These are phyloP conservation scores for Candida pseudofarinosa DNA, from an alignment of 805 yeast species.

Conservation along the genomic window DNA sequence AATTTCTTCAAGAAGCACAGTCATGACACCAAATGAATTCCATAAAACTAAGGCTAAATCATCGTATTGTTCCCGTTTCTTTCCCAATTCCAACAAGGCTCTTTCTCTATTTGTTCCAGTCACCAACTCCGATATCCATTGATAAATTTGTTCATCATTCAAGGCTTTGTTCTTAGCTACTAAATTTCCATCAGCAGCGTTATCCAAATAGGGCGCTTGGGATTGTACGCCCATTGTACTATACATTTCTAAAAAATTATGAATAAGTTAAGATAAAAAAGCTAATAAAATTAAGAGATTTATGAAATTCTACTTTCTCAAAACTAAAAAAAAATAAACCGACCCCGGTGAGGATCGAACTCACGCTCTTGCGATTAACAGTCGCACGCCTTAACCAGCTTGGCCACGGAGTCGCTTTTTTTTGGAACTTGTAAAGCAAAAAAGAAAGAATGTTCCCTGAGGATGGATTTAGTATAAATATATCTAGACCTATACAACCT, in stretches of 20 bases:
- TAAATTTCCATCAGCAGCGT: constrained; percentile 3
- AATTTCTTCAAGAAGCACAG: constrained; percentile 84
- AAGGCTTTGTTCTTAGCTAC: constrained; percentile 24
- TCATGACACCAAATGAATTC: constrained; percentile 97
- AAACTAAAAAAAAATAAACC: constrained; percentile 9
- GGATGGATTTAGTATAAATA: too few species aligned
- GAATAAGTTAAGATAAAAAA: too few species aligned
- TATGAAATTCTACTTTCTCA: too few species aligned
- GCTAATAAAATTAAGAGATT: too few species aligned
- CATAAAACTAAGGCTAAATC: constrained; percentile 90
- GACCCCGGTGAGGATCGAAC: constrained; percentile 26
- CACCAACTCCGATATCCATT: constrained; percentile 86
- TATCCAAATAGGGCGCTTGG: constrained; percentile 2
- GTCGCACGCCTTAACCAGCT: constrained; percentile 28
- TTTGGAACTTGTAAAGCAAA: background rate
- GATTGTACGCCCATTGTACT: constrained; percentile 8
- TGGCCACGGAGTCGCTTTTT: constrained; percentile 24
- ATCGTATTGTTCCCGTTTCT: constrained; percentile 90
- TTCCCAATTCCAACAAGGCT: constrained; percentile 87
- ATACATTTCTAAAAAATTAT: constrained; percentile 4
- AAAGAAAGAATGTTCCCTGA: background rate
- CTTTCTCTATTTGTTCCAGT: constrained; percentile 91
- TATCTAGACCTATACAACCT: background rate
- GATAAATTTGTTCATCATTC: constrained; percentile 74
- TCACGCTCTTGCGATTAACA: constrained; percentile 24